A percentile compares a stretch with the other conserved stretches of the same genome.
Conservation (phyloP, 2,329 filamentous ascomycete genomes). For the Proliferodiscus dingleyae region DNA sequence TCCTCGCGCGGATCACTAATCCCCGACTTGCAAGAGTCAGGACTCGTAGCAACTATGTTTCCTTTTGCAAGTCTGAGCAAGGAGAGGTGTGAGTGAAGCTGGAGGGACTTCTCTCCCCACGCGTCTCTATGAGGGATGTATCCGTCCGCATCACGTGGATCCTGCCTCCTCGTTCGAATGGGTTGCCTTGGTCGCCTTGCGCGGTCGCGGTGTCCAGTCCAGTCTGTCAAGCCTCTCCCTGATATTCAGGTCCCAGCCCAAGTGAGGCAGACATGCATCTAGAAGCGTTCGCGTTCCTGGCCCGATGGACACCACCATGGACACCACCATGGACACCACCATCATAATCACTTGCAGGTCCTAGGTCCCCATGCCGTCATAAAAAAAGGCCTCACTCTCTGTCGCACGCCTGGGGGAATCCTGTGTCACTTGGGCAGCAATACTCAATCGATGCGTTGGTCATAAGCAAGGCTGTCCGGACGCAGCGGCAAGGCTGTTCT, state of each 20-base stretch:
- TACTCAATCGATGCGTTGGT: conserved; percentile 26
- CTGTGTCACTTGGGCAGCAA: conserved; percentile 27
- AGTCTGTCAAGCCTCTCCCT: no score
- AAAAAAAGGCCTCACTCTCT: conserved; percentile 8
- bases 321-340: background rate
- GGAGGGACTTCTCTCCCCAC: no score
- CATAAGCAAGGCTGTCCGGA: conserved; percentile 21
- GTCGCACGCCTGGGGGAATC: conserved; percentile 6
- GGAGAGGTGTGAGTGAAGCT: no score
- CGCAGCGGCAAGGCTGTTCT: conserved; percentile 11
- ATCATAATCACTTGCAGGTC: conserved; percentile 9
- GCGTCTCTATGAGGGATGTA: no score
- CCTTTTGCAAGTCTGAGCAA: no score
- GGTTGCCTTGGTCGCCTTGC: no score
- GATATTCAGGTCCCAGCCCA: conserved; percentile 2
- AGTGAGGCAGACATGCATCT: background rate
- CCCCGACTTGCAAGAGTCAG: no score
- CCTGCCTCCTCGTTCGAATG: background rate
- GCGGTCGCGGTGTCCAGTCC: no score
- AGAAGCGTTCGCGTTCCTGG: background rate
- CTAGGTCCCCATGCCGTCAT: conserved; percentile 8
- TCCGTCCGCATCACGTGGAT: background rate
- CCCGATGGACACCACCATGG: background rate
- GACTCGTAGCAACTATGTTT: no score
- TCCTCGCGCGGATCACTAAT: no score